phyloP scores from a whole-genome alignment of 2,329 filamentous ascomycete genomes.

The Coleophoma cylindrospora region DNA sequence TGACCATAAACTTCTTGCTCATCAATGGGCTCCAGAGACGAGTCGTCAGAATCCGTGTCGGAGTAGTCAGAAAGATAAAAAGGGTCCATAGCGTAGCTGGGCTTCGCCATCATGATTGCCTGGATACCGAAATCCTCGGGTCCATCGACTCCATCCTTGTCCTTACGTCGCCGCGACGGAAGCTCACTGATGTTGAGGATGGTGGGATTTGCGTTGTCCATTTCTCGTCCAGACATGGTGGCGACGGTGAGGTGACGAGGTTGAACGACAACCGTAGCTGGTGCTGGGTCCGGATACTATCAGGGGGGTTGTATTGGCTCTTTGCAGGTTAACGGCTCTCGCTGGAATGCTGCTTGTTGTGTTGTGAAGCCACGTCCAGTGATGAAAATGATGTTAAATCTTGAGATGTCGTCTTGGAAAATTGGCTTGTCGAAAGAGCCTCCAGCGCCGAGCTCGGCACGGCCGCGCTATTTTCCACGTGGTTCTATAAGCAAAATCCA shows the following conservation, averaged over 20 bases:
- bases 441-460: too few species aligned
- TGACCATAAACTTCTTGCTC: slow-evolving; percentile 94
- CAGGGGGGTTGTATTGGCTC: background rate
- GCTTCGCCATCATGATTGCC: slow-evolving; percentile 21
- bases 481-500: too few species aligned
- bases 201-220: slow-evolving; percentile 85
- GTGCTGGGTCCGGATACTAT: background rate
- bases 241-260: background rate
- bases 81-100: slow-evolving; percentile 25
- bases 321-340: background rate
- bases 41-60: slow-evolving; percentile 42
- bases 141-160: slow-evolving; percentile 36
- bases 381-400: too few species aligned
- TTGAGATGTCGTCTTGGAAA: too few species aligned
- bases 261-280: background rate
- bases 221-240: slow-evolving; percentile 14
- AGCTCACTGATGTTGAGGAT: slow-evolving; percentile 86
- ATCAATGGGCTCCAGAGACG: slow-evolving; percentile 77
- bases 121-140: slow-evolving; percentile 17
- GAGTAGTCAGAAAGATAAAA: slow-evolving; percentile 27
- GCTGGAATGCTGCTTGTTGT: too few species aligned
- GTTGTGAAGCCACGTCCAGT: too few species aligned
- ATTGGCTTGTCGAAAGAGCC: too few species aligned
- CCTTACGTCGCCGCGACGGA: slow-evolving; percentile 66
- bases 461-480: too few species aligned